Evolutionary conservation across 805 yeast species (phyloP).

Genomic region (Candida maesae): DNA sequence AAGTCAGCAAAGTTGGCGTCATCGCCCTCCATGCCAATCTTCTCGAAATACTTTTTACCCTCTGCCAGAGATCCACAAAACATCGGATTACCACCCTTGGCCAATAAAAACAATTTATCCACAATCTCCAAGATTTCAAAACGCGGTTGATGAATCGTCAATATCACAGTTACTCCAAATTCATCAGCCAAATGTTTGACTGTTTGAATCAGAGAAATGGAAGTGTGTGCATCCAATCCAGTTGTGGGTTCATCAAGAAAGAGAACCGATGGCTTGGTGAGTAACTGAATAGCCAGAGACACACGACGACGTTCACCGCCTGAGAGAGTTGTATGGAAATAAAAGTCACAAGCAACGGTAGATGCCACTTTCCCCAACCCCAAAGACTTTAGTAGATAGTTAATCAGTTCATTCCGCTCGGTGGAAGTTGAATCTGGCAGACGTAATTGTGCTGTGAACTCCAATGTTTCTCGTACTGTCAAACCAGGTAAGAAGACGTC

Average conservation of each 20-base stretch:
- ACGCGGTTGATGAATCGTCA: constrained; percentile 83
- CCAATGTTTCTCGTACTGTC: constrained; percentile 67
- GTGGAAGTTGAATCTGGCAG: constrained; percentile 43
- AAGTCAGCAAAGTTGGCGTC: constrained; percentile 56
- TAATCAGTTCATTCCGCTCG: constrained; percentile 49
- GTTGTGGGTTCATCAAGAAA: constrained; percentile 89
- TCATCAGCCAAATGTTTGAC: constrained; percentile 51
- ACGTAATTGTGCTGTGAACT: constrained; percentile 68
- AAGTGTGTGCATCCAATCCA: constrained; percentile 77
- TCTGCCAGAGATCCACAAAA: constrained; percentile 43
- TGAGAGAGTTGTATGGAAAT: constrained; percentile 51
- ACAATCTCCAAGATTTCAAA: constrained; percentile 68
- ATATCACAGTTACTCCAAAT: constrained; percentile 65
- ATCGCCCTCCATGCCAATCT: constrained; percentile 37
- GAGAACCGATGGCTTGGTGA: constrained; percentile 70
- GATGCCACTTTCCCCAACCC: constrained; percentile 63
- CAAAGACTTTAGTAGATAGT: constrained; percentile 56
- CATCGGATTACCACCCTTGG: constrained; percentile 55
- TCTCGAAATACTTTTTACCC: constrained; percentile 48
- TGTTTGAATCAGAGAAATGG: constrained; percentile 57
- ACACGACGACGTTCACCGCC: constrained; percentile 84
- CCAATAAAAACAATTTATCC: constrained; percentile 63
- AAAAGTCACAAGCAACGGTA: constrained; percentile 40
- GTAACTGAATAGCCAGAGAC: constrained; percentile 72
- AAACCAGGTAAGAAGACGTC: constrained; percentile 69